Conservation (phyloP, 768 basidiomycete genomes). For the Cystofilobasidium macerans region DNA sequence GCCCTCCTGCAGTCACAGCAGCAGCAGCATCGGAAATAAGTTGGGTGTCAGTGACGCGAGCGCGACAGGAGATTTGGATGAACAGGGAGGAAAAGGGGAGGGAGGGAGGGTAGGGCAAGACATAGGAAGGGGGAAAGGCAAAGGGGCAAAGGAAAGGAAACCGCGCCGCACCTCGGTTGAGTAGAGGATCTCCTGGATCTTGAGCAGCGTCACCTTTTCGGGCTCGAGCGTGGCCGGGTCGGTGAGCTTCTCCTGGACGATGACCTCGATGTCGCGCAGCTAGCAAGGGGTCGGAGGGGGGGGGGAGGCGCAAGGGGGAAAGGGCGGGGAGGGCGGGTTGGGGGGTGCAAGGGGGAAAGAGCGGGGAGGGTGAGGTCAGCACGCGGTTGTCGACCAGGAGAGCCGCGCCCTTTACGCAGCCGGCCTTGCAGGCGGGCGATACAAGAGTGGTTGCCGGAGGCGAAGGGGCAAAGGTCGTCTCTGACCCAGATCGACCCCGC, state of each 20-base stretch:
- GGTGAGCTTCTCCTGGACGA: slow-evolving; percentile 72
- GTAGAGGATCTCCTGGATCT: slow-evolving; percentile 87
- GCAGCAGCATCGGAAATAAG: no score
- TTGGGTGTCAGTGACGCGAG: no score
- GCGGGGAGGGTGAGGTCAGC: no score
- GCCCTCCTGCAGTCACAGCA: slow-evolving; percentile 84
- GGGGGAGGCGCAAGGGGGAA: background rate
- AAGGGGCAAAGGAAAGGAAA: background rate
- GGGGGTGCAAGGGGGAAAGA: no score
- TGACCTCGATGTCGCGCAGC: slow-evolving; percentile 91
- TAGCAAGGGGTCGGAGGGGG: slow-evolving; percentile 35
- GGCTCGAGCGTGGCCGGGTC: slow-evolving; percentile 44
- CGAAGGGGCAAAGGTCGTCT: no score
- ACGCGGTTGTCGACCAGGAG: no score
- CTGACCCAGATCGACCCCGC: no score
- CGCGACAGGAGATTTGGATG: no score
- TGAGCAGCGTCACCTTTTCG: slow-evolving; percentile 46
- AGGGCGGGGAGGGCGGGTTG: no score
- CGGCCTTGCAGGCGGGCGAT: no score
- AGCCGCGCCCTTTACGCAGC: no score
- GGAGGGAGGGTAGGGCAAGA: background rate
- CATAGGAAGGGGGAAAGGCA: slow-evolving; percentile 15
- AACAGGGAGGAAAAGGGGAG: background rate
- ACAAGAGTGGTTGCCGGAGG: no score
- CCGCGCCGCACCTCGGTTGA: slow-evolving; percentile 69